phyloP scores from a whole-genome alignment of 2,329 filamentous ascomycete genomes.

The Ophiocordyceps australis region DNA sequence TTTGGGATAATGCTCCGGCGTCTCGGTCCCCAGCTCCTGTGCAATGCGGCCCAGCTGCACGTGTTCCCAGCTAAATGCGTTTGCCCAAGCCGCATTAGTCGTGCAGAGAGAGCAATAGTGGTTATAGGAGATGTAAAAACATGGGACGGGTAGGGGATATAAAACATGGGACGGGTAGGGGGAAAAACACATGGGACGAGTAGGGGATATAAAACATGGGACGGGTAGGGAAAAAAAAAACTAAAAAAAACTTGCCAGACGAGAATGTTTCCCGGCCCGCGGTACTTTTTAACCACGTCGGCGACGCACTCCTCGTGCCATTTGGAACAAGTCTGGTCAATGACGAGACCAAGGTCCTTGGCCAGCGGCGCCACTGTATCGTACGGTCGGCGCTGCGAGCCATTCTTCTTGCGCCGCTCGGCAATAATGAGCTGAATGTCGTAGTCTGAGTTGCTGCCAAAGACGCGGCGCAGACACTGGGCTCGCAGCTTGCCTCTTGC shows the following conservation, averaged over 20 bases:
- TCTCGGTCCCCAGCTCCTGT: constrained; percentile 27
- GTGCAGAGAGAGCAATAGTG: background rate
- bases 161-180: no score
- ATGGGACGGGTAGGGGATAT: no score
- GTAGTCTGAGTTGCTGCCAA: constrained; percentile 30
- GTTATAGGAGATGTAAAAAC: no score
- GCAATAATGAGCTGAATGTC: constrained; percentile 41
- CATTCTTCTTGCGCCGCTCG: constrained; percentile 28
- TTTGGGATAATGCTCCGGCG: constrained; percentile 30
- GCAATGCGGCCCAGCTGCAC: constrained; percentile 30
- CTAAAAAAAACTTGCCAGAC: constrained; percentile 31
- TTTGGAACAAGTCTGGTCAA: constrained; percentile 36
- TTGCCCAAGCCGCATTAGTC: background rate
- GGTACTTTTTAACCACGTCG: constrained; percentile 26
- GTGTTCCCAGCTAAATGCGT: constrained; percentile 34
- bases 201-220: no score
- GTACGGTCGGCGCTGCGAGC: constrained; percentile 17
- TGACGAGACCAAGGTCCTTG: constrained; percentile 30
- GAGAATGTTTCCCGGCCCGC: constrained; percentile 34
- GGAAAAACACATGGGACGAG: no score
- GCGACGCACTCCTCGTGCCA: constrained; percentile 36
- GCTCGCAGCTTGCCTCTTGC: constrained; percentile 33
- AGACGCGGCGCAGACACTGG: constrained; percentile 38
- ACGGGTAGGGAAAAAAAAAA: no score
- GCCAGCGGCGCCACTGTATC: constrained; percentile 39